Percentiles rank a stretch among this genome's conserved stretches.
These are phyloP conservation scores for Kwoniella newhampshirensis DNA, from an alignment of 768 basidiomycete genomes.

Conservation along the genomic window DNA sequence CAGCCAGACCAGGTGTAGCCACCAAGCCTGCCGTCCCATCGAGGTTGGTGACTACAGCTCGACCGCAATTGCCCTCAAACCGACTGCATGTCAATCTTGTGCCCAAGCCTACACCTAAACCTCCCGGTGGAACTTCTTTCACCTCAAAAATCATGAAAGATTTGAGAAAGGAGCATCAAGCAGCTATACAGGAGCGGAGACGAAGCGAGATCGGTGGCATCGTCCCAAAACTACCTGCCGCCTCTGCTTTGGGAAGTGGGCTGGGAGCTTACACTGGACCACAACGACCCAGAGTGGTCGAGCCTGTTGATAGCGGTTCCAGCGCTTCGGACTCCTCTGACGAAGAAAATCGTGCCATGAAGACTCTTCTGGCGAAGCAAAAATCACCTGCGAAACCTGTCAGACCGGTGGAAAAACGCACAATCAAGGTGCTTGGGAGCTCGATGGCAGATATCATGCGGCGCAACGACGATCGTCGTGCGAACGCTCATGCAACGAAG, in stretches of 20 bases:
- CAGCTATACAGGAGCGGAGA: slow-evolving; percentile 19
- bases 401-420: slow-evolving; percentile 26
- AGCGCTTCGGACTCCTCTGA: slow-evolving; percentile 45
- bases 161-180: slow-evolving; percentile 19
- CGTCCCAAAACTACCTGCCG: slow-evolving; percentile 27
- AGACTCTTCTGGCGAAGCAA: slow-evolving; percentile 63
- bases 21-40: background rate
- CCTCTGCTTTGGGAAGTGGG: slow-evolving; percentile 36
- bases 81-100: slow-evolving; percentile 40
- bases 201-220: slow-evolving; percentile 37
- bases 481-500: slow-evolving; percentile 64
- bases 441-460: slow-evolving; percentile 21
- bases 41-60: slow-evolving; percentile 17
- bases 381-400: slow-evolving; percentile 58
- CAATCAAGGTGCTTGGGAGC: slow-evolving; percentile 28
- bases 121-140: slow-evolving; percentile 19
- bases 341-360: slow-evolving; percentile 54
- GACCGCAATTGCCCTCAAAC: slow-evolving; percentile 17
- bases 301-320: slow-evolving; percentile 32
- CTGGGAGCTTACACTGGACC: slow-evolving; percentile 35
- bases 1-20: background rate
- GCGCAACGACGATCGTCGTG: slow-evolving; percentile 61
- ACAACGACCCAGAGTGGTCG: slow-evolving; percentile 13
- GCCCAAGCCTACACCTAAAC: slow-evolving; percentile 23
- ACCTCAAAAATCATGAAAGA: slow-evolving; percentile 41